phyloP scores from a whole-genome alignment of 1,284 basidiomycete species.

The Baeospora myosura region DNA sequence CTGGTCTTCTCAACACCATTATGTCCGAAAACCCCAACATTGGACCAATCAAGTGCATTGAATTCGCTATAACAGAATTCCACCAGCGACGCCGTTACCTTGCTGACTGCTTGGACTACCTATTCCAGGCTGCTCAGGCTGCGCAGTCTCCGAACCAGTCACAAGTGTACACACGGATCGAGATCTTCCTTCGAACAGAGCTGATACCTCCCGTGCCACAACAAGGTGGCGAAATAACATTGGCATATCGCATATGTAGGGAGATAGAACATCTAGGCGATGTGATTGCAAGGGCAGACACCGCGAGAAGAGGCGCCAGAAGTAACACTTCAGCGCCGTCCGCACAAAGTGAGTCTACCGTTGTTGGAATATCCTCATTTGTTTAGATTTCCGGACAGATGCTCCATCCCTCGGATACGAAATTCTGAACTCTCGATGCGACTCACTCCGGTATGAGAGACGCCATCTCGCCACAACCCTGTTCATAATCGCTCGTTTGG shows the following conservation, averaged over 20 bases:
- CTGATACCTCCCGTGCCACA: conserved; percentile 33
- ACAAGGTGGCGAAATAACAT: conserved; percentile 28
- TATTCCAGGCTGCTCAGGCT: conserved; percentile 34
- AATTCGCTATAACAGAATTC: conserved; percentile 57
- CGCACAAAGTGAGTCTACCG: conserved; percentile 38
- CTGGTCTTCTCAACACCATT: conserved; percentile 59
- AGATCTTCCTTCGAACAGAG: conserved; percentile 46
- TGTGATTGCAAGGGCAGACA: conserved; percentile 45
- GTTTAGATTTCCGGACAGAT: conserved; percentile 9
- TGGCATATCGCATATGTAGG: conserved; percentile 52
- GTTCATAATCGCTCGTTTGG: conserved; percentile 57
- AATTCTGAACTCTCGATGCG: conserved; percentile 55
- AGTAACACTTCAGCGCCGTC: conserved; percentile 51
- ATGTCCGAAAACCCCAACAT: conserved; percentile 60
- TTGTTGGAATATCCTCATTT: background rate
- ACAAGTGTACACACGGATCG: conserved; percentile 40
- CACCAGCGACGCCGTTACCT: conserved; percentile 62
- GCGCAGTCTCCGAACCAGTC: conserved; percentile 34
- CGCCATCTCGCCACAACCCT: conserved; percentile 56
- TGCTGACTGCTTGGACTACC: conserved; percentile 51
- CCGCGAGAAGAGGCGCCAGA: conserved; percentile 52
- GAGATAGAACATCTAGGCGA: conserved; percentile 54
- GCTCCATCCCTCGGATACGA: conserved; percentile 52
- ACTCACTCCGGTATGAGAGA: conserved; percentile 69
- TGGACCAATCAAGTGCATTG: conserved; percentile 46